Evolutionary conservation across 164 flowering plant species (phyloP), one percentile per base, ranked within the genome.

Genomic region (Platanus orientalis): DNA sequence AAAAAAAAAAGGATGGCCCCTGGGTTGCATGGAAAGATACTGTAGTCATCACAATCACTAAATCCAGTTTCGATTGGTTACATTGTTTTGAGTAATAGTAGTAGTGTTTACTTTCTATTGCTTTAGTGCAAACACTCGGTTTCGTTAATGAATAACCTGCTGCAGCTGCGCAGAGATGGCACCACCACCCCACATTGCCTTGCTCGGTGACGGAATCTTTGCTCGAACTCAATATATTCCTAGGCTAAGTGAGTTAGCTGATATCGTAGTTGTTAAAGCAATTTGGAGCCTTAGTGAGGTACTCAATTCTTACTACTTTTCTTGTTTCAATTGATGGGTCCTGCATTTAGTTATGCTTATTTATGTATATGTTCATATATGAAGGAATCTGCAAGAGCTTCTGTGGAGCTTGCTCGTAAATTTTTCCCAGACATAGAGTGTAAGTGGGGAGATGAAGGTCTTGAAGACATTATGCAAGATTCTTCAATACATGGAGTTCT

Each of bases 231-330:
- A 85, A 57, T 92, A 90, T 78, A 81, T 92, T 63, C 96, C 98
- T 16, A 71, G 92, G 63, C 77, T 92, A 29, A 77, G 83, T n/a
- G 98, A 92, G 75, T 83, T 88, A 53, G 77, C 98, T 52, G 62
- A 89, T 60, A 75, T 86, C 29, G 60, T 92, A 39, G 29, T 64
- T 60, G 69, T 90, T 49, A 84, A 73, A 73, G 69, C 76, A 27
- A 86, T 92, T 62, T 92, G 98, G 98, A 89, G 96, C 65, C 96
- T 95, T 17, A 62, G 85, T 24, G 73, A 90, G 95, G 98, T 87
- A 66, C 3, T 17, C 39, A 16, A 20, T 36, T 11, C 25, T 7
- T 28, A 12, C 49, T 45, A 19, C 20, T n/a, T 19, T 16, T 45
- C n/a, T 2, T 14, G n/a, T 2, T 45, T 45, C 6, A 5, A 14